Conservation (phyloP, 2,329 filamentous ascomycete genomes). For the Calonectria pauciramosa region DNA sequence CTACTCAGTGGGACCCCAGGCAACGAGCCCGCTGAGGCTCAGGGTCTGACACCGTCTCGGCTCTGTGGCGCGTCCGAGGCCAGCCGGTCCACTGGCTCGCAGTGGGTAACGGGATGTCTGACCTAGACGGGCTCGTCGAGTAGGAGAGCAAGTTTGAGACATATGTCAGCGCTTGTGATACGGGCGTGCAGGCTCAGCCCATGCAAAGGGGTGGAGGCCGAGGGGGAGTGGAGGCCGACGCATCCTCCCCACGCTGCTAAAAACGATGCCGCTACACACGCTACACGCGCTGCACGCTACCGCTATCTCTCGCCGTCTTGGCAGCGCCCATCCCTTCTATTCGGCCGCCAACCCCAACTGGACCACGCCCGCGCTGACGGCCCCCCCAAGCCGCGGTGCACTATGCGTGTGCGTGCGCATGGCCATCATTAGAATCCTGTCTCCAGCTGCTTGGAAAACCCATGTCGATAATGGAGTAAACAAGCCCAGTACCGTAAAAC, state of each 20-base stretch:
- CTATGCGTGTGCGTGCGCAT: not conserved
- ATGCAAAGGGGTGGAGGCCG: conserved; percentile 3
- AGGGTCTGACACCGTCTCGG: not conserved
- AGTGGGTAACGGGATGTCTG: not conserved
- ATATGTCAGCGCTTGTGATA: conserved; percentile 5
- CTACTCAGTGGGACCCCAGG: not conserved
- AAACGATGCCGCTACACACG: not conserved
- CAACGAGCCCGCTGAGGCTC: not conserved
- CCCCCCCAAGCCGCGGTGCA: not conserved
- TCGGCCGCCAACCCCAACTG: not conserved
- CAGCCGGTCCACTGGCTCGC: not conserved
- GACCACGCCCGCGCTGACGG: not conserved
- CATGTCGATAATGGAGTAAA: not conserved
- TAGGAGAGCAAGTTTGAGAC: conserved; percentile 10
- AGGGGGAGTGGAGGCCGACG: not conserved
- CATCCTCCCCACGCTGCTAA: not conserved
- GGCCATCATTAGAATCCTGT: not conserved
- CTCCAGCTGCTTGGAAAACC: not conserved
- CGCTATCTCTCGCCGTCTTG: not conserved
- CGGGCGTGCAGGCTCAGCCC: conserved; percentile 11
- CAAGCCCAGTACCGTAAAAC: not conserved
- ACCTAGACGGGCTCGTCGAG: not conserved
- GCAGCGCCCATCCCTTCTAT: not conserved
- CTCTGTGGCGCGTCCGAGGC: not conserved
- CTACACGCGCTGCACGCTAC: not conserved